Conservation (phyloP, 108 stramenopile species). For the Fistulifera pelliculosa region DNA sequence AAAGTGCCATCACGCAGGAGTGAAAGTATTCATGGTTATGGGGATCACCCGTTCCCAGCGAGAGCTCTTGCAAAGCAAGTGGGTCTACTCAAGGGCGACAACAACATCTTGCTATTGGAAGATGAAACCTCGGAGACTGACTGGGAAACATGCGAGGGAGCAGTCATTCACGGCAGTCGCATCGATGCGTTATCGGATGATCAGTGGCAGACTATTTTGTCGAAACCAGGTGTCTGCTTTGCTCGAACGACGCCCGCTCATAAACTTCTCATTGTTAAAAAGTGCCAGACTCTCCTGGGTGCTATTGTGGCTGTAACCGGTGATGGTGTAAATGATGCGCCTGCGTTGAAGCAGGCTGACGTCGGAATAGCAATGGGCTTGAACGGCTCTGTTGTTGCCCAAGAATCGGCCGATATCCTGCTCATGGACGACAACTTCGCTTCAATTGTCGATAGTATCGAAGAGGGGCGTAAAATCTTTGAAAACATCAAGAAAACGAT, state of each 20-base stretch:
- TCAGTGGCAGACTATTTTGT: conserved; percentile 9
- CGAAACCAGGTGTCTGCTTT: conserved; percentile 21
- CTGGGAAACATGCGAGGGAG: background rate
- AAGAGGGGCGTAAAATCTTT: conserved; percentile 64
- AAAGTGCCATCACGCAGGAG: conserved; percentile 3
- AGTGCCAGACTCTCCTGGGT: conserved; percentile 50
- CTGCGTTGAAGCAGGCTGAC: conserved; percentile 87
- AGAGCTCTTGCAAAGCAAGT: conserved; percentile 5
- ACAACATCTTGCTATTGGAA: conserved; percentile 3
- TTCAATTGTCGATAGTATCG: conserved; percentile 57
- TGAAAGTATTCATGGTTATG: conserved; percentile 17
- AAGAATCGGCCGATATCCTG: conserved; percentile 86
- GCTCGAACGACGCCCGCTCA: conserved; percentile 73
- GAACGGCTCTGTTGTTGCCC: conserved; percentile 90
- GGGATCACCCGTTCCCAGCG: conserved; percentile 13
- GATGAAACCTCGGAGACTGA: background rate
- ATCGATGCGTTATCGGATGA: conserved; percentile 9
- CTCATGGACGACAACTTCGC: conserved; percentile 72
- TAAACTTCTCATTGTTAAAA: conserved; percentile 74
- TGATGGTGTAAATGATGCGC: conserved; percentile 96
- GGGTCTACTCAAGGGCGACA: too few relatives aligned
- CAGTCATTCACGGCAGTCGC: conserved; percentile 5
- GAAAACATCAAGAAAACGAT: conserved; percentile 79
- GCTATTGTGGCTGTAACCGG: conserved; percentile 90
- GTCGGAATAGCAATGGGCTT: conserved; percentile 96